Evolutionary conservation across 768 basidiomycete genomes (phyloP), one percentile per base, ranked within the genome.

Genomic region (Rubroboletus pulcherrimus): DNA sequence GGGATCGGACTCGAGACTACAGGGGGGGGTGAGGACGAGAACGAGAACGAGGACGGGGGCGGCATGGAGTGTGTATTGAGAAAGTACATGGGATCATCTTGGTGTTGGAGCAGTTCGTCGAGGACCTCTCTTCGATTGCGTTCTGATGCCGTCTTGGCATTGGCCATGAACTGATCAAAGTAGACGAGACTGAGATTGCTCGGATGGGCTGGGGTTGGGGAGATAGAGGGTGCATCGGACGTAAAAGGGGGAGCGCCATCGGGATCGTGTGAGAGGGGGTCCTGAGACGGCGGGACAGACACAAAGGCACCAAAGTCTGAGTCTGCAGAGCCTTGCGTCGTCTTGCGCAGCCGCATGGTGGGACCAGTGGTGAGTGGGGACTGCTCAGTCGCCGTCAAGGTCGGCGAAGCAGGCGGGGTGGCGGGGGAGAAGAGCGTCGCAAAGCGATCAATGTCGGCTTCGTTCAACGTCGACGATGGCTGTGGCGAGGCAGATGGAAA

Each of bases 51-150:
- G 14, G 54, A 15, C n/a, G 56, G 11, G 51, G 55, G 54, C 49
- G 59, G 44, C 10, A 56, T 41, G 33, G 58, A 4, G 1, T 34
- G 55, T 58, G 57, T n/a, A 53, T 65, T 43, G 53, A 82, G 54
- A 74, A 83, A 86, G 64, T 84, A 86, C 61, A 89, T 66, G 1
- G 87, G 87, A 66, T 90, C 87, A 49, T 87, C 84, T 68, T 89
- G 80, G 56, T 86, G 81, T 55, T 77, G 61, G 37, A 89, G 65
- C 35, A 90, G 67, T 64, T 91, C 87, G 43, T 86, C 81, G 47
- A 90, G 72, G 6, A 89, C 72, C 24, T 71, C 75, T 53, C 76
- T 77, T 56, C 80, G 74, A 48, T 77, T 83, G 38, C 73, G 75
- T 49, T 82, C 81, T 0, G 79, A 75, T 10, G 83, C 79, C 0